phyloP scores from a whole-genome alignment of 495 filamentous ascomycete genomes.

The Opeltia flavorubescens region DNA sequence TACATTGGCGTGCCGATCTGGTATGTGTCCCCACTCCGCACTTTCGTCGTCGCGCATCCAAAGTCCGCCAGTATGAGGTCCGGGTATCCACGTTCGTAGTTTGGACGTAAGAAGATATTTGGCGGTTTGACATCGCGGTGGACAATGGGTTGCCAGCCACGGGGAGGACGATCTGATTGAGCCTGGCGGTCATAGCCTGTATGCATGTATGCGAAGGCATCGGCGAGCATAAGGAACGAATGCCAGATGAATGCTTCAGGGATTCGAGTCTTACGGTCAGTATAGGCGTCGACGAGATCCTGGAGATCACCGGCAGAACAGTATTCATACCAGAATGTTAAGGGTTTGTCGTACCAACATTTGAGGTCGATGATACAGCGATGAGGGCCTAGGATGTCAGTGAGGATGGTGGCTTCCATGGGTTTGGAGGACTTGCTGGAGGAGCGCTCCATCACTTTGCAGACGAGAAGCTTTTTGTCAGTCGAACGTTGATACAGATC shows the following conservation, averaged over 20 bases:
- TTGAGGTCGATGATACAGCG: too few species aligned
- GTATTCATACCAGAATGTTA: too few species aligned
- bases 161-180: background rate
- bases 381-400: too few species aligned
- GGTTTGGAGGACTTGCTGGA: too few species aligned
- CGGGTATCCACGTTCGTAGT: background rate
- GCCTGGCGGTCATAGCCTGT: background rate
- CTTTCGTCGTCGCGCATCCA: background rate
- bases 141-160: background rate
- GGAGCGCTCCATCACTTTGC: too few species aligned
- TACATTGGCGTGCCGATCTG: background rate
- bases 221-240: background rate
- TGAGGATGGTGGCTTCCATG: too few species aligned
- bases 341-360: too few species aligned
- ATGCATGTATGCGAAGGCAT: conserved; percentile 1
- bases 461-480: too few species aligned
- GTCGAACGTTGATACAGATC: too few species aligned
- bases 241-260: conserved; percentile 5
- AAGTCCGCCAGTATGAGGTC: conserved; percentile 2
- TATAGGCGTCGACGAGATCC: background rate
- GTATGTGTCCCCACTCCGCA: background rate
- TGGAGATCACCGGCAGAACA: background rate
- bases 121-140: conserved; percentile 3
- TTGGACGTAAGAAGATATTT: background rate
- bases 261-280: background rate